Evolutionary conservation across 306 rosid genomes (phyloP).

Genomic region (Leucaena leucocephala): DNA sequence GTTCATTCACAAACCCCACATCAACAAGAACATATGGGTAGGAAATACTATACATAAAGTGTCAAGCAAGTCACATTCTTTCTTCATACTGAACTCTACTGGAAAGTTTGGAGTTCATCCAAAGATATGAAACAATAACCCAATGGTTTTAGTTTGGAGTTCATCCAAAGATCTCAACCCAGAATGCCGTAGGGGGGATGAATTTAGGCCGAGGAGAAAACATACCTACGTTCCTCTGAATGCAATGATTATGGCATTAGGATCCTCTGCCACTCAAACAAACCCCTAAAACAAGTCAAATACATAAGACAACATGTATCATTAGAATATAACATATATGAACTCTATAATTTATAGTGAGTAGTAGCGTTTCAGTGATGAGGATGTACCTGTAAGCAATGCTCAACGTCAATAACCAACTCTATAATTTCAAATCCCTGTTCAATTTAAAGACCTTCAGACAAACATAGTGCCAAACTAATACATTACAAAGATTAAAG

Average conservation of each 20-base stretch:
- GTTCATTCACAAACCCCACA: slow-evolving; percentile 12
- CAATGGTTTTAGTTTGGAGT: not conserved
- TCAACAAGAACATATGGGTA: not conserved
- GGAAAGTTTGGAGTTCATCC: not conserved
- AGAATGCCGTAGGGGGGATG: not conserved
- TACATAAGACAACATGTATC: slow-evolving; percentile 27
- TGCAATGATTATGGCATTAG: slow-evolving; percentile 84
- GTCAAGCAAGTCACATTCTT: not conserved
- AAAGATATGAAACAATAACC: slow-evolving; percentile 1
- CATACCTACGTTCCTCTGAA: slow-evolving; percentile 63
- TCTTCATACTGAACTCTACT: not conserved
- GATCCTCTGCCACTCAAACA: slow-evolving; percentile 88
- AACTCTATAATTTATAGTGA: slow-evolving; percentile 22
- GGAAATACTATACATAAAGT: not conserved
- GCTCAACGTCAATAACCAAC: slow-evolving; percentile 85
- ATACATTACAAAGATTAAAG: not conserved
- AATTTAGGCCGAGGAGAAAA: not conserved
- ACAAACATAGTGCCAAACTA: slow-evolving; percentile 29
- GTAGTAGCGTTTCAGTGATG: slow-evolving; percentile 22
- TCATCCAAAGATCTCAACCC: not conserved
- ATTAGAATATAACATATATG: not conserved
- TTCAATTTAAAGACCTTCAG: slow-evolving; percentile 44
- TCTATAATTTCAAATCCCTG: slow-evolving; percentile 96
- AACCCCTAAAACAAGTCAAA: slow-evolving; percentile 59
- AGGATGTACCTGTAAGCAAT: slow-evolving; percentile 85